These are phyloP conservation scores for Paramecium biaurelia DNA, from an alignment of 73 alveolate genomes.

Conservation along the genomic window DNA sequence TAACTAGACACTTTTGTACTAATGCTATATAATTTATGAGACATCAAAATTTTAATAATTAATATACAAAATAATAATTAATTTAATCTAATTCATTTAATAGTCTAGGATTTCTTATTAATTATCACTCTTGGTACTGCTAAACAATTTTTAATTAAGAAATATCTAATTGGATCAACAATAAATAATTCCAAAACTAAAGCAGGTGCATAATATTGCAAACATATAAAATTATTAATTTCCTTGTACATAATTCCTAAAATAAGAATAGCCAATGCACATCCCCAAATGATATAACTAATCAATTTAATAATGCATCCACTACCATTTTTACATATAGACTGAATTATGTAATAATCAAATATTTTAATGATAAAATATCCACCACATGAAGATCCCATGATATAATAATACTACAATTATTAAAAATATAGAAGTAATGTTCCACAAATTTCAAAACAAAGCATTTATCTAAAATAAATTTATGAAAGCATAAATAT, in stretches of 20 bases:
- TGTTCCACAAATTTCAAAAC: neutral
- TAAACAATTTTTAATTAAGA: neutral
- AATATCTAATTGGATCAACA: neutral
- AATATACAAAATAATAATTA: neutral
- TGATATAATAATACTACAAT: neutral
- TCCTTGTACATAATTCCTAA: neutral
- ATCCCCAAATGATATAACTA: neutral
- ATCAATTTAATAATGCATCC: neutral
- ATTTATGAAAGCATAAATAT: neutral
- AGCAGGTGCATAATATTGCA: neutral
- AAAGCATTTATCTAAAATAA: neutral
- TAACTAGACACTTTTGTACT: neutral
- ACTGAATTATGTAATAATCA: neutral
- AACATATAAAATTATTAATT: neutral
- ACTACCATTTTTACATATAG: neutral
- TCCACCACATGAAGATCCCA: neutral
- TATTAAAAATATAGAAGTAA: neutral
- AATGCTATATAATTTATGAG: neutral
- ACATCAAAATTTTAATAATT: neutral
- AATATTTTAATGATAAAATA: neutral
- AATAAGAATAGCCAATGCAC: neutral
- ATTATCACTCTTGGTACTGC: neutral
- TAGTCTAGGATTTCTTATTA: neutral
- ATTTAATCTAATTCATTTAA: neutral
- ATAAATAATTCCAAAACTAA: neutral